Conservation (phyloP, 2,329 filamentous ascomycete species). For the Nemania bipapillata region DNA sequence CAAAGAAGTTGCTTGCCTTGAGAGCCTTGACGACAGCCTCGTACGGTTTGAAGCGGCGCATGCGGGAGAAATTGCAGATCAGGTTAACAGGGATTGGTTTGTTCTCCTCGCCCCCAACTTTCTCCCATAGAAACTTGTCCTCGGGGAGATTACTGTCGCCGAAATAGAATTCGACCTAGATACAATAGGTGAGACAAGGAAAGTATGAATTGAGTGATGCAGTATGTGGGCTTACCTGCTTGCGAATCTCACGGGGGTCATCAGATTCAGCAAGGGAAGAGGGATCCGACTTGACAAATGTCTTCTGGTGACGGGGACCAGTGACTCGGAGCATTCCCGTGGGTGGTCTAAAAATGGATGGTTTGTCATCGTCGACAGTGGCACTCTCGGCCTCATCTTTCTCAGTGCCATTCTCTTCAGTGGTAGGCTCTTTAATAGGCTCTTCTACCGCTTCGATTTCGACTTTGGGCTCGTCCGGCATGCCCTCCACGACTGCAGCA, state of each 20-base stretch:
- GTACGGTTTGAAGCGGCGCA: conserved; percentile 93
- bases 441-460: conserved; percentile 25
- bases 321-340: conserved; percentile 58
- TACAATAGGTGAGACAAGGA: conserved; percentile 16
- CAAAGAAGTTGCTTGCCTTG: conserved; percentile 77
- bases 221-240: conserved; percentile 69
- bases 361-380: conserved; percentile 43
- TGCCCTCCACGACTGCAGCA: conserved; percentile 26
- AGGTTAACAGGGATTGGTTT: conserved; percentile 80
- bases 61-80: conserved; percentile 90
- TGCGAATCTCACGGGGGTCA: conserved; percentile 82
- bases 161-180: conserved; percentile 63
- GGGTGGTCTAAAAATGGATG: conserved; percentile 41
- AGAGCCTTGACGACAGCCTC: conserved; percentile 84
- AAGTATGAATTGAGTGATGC: background rate
- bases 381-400: conserved; percentile 39
- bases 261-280: conserved; percentile 74
- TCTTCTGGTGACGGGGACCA: conserved; percentile 52
- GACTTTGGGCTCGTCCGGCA: conserved; percentile 19
- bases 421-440: conserved; percentile 24
- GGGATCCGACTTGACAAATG: conserved; percentile 77
- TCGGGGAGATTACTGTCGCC: conserved; percentile 72
- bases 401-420: conserved; percentile 44
- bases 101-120: conserved; percentile 82
- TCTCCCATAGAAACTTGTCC: conserved; percentile 86